These are phyloP conservation scores for Xylaria multiplex DNA, from an alignment of 2,329 filamentous ascomycete species.

Conservation along the genomic window DNA sequence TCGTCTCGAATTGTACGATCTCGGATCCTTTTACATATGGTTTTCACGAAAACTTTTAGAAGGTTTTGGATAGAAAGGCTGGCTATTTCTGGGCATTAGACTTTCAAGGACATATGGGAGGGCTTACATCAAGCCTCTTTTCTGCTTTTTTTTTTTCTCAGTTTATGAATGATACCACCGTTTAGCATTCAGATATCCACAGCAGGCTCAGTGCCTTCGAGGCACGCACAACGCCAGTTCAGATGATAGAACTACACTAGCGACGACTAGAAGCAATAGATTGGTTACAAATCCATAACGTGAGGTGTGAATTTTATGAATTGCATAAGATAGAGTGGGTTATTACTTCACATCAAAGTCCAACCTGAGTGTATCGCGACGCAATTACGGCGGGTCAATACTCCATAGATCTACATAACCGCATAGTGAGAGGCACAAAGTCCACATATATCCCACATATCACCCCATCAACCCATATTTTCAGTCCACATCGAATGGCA, in stretches of 20 bases:
- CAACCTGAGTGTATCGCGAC: neutral
- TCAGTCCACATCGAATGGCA: constrained; percentile 14
- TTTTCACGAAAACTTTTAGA: constrained; percentile 22
- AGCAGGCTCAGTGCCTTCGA: neutral
- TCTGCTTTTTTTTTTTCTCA: constrained; percentile 4
- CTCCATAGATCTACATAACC: constrained; percentile 7
- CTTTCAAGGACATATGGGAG: neutral
- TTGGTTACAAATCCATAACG: constrained; percentile 6
- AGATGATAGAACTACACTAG: constrained; percentile 11
- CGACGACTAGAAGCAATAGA: constrained; percentile 22
- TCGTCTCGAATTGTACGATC: constrained; percentile 1
- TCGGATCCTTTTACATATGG: neutral
- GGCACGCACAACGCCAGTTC: neutral
- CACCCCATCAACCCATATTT: constrained; percentile 27
- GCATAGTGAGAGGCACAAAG: constrained; percentile 5
- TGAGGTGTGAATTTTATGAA: neutral
- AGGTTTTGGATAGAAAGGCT: constrained; percentile 18
- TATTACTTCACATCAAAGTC: neutral
- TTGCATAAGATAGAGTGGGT: constrained; percentile 1
- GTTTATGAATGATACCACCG: constrained; percentile 29
- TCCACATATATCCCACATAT: constrained; percentile 27
- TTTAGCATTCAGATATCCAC: constrained; percentile 22
- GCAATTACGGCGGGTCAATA: neutral
- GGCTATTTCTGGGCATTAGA: constrained; percentile 5
- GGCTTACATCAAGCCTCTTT: neutral